These are phyloP conservation scores for Pyrenochaeta sp. DNA, from an alignment of 2,329 filamentous ascomycete genomes.

Conservation along the genomic window DNA sequence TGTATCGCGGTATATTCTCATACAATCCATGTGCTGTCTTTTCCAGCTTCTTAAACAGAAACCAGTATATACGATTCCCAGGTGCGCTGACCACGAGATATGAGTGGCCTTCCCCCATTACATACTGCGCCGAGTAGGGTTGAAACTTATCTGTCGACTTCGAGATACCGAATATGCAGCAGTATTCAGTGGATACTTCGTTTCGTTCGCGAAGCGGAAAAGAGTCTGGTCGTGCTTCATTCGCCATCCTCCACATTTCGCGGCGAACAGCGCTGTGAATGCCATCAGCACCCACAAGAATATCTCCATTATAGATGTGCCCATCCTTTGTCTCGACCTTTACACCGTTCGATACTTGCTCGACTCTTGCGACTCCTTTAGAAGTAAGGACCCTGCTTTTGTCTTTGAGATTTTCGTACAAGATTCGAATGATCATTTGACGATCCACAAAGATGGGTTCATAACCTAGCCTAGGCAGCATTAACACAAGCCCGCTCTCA, in stretches of 20 bases:
- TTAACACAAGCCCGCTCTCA: neutral
- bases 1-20: slow-evolving; percentile 36
- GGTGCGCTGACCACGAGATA: slow-evolving; percentile 20
- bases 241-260: slow-evolving; percentile 26
- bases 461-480: neutral
- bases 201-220: neutral
- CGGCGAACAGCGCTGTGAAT: slow-evolving; percentile 20
- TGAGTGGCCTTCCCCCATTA: neutral
- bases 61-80: slow-evolving; percentile 35
- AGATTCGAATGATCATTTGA: slow-evolving; percentile 16
- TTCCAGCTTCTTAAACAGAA: slow-evolving; percentile 24
- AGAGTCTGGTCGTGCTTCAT: slow-evolving; percentile 3
- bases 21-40: slow-evolving; percentile 28
- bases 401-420: slow-evolving; percentile 25
- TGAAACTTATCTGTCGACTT: neutral
- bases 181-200: neutral
- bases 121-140: neutral
- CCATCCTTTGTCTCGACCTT: slow-evolving; percentile 15
- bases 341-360: slow-evolving; percentile 8
- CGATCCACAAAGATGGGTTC: slow-evolving; percentile 22
- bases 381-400: slow-evolving; percentile 16
- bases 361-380: slow-evolving; percentile 9
- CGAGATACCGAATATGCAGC: slow-evolving; percentile 13
- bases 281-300: slow-evolving; percentile 27
- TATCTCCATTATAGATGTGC: slow-evolving; percentile 9